Evolutionary conservation across 2,329 filamentous ascomycete genomes (phyloP), one percentile per base, ranked within the genome.

Genomic region (Colletotrichum limetticola): DNA sequence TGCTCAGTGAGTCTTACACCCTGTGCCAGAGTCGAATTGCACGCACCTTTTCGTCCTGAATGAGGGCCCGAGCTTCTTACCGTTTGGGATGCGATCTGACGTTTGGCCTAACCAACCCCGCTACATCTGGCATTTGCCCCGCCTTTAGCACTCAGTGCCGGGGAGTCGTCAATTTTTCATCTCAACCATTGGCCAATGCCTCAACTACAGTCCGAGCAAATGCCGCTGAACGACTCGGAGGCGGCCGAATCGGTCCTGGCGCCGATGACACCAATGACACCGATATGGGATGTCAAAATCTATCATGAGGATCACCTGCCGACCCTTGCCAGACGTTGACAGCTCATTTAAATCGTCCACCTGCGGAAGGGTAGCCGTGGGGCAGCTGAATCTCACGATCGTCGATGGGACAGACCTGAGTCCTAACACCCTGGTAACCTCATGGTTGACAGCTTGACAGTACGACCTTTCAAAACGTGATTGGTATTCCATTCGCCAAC

Each of bases 401-500:
- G 42, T n/a, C 42, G 42, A 22, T 49, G 8, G 42, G 19, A 9
- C 19, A 49, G 19, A 14, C 24, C 37, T 55, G n/a, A 22, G 12
- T 35, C 16, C 55, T 16, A 1, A 32, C 30, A 37, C 35, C 11
- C 14, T 22, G 32, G 11, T 37, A 55, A 26, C 16, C 9, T 14
- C 19, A 16, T 22, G 4, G 49, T 24, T 24, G 55, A 56, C 62
- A 55, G 11, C 37, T 56, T 22, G 26, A n/a, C 52, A 56, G 32
- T 42, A 46, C 32, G 49, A 62, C 71, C 37, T 35, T 61, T 66
- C 49, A 71, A 66, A 73, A 66, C 37, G 60, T 66, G 53, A 64
- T 69, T 64, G 71, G 67, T 73, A 71, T 71, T 71, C 60, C 61
- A 73, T 73, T 73, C 71, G 71, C 67, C 71, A 73, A 73, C 71